Evolutionary conservation across 805 yeast genomes (phyloP), one percentile per base, ranked within the genome.

Genomic region (Nakazawaea holstii): DNA sequence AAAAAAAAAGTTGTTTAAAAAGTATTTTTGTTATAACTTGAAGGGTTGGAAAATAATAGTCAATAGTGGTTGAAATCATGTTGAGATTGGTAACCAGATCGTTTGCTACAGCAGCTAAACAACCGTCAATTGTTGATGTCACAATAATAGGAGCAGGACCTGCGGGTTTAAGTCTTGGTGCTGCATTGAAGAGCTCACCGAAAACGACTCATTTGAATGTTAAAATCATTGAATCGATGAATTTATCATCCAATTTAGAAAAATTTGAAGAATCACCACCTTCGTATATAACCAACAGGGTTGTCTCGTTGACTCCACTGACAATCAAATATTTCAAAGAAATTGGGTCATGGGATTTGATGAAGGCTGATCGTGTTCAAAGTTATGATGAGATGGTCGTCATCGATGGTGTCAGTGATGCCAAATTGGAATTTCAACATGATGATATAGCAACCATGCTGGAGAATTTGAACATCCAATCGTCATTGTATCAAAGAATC

Each of bases 121-220:
- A 17, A 4, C 36, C 32, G 1, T 35, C 59, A 28, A 24, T 15
- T 33, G 68, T 75, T 28, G 97, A 92, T 64, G 78, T 94, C 17
- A 82, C 88, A 7, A 86, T 94, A 46, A 86, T 94, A 33, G 99
- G 99, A 33, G 98, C 95, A 7, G 99, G 99, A 0, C 97, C 98
- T 1, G 98, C 98, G 1, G 99, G 99, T 0, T 68, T 94, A 48
- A 84, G 96, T 1, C 68, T 94, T 33, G 82, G 94, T 5, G 77
- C 96, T 0, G 95, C 95, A 0, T 66, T 92, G 49, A 85, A 87
- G 60, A 73, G 74, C 53, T 83, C 90, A 1, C 80, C 84, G 2
- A 61, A 72, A 17, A 77, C 96, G 4, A 69, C 66, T 28, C 69
- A 77, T 43, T 73, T 89, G 39, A 72, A 73, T 40, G 76, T 92